phyloP scores from a whole-genome alignment of 805 yeast genomes.

The Jamesozyma lodderae region DNA sequence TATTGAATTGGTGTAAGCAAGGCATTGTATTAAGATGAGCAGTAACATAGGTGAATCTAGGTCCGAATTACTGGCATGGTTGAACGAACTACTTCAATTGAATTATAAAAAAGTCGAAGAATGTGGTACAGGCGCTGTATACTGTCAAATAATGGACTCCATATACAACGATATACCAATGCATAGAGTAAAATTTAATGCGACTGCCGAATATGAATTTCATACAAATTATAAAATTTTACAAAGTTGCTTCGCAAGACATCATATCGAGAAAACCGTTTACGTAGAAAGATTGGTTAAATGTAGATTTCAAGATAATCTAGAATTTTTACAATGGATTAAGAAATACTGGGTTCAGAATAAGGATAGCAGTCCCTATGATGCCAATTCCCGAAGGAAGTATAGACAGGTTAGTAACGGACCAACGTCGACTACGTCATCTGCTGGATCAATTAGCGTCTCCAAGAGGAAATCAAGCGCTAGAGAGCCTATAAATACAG shows the following conservation, averaged over 20 bases:
- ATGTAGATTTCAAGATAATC: slow-evolving; percentile 87
- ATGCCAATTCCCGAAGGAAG: slow-evolving; percentile 53
- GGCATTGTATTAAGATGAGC: slow-evolving; percentile 10
- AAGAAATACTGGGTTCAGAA: slow-evolving; percentile 73
- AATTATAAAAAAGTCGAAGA: slow-evolving; percentile 75
- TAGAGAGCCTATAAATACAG: background rate
- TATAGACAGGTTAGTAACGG: slow-evolving; percentile 18
- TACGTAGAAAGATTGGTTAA: slow-evolving; percentile 76
- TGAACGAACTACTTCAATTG: slow-evolving; percentile 60
- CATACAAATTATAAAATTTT: slow-evolving; percentile 75
- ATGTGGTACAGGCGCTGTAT: slow-evolving; percentile 93
- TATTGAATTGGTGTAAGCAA: no score
- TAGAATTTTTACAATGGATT: slow-evolving; percentile 91
- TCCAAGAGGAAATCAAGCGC: slow-evolving; percentile 20
- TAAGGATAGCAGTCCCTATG: slow-evolving; percentile 61
- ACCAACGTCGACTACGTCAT: slow-evolving; percentile 1
- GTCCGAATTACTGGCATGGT: slow-evolving; percentile 76
- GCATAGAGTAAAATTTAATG: slow-evolving; percentile 64
- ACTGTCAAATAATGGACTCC: slow-evolving; percentile 85
- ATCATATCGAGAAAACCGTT: slow-evolving; percentile 60
- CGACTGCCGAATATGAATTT: slow-evolving; percentile 65
- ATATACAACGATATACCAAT: slow-evolving; percentile 78
- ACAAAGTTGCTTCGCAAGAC: slow-evolving; percentile 69
- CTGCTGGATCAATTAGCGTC: slow-evolving; percentile 12
- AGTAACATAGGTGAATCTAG: slow-evolving; percentile 61